Conservation (phyloP, 306 rosid genomes). For the Rosa lucieae region DNA sequence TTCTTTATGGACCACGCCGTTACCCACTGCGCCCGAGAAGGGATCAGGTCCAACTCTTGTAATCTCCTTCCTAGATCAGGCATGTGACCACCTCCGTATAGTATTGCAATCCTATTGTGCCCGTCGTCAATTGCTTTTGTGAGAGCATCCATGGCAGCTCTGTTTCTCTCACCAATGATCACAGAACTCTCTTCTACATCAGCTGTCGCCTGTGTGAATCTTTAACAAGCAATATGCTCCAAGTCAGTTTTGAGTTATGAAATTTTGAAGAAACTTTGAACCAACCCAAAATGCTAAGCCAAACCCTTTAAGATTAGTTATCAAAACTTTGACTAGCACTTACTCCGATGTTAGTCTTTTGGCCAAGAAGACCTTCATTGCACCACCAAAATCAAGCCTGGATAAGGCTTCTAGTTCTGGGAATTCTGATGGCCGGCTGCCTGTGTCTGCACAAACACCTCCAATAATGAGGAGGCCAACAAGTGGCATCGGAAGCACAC, state of each 20-base stretch:
- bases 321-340: slow-evolving; percentile 22
- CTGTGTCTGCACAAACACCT: slow-evolving; percentile 68
- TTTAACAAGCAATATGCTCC: slow-evolving; percentile 28
- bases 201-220: slow-evolving; percentile 74
- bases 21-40: slow-evolving; percentile 70
- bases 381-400: slow-evolving; percentile 89
- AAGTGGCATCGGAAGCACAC: slow-evolving; percentile 96
- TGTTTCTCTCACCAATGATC: slow-evolving; percentile 83
- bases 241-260: slow-evolving; percentile 23
- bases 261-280: background rate
- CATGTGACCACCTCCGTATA: slow-evolving; percentile 99
- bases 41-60: slow-evolving; percentile 72
- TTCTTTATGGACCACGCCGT: slow-evolving; percentile 87
- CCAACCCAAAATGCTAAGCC: background rate
- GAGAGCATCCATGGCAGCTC: slow-evolving; percentile 68
- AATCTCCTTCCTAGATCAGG: slow-evolving; percentile 88
- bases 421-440: slow-evolving; percentile 65
- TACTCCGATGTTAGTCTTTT: slow-evolving; percentile 83
- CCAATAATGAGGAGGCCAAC: slow-evolving; percentile 85
- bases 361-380: slow-evolving; percentile 91
- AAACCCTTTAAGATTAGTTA: background rate
- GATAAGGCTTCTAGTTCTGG: slow-evolving; percentile 93
- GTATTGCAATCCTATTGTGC: slow-evolving; percentile 79
- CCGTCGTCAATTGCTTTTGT: slow-evolving; percentile 61
- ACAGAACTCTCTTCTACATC: slow-evolving; percentile 85